Base-by-base conservation (phyloP, 2,329 filamentous ascomycete genomes). In the Elsinoe fawcettii region DNA sequence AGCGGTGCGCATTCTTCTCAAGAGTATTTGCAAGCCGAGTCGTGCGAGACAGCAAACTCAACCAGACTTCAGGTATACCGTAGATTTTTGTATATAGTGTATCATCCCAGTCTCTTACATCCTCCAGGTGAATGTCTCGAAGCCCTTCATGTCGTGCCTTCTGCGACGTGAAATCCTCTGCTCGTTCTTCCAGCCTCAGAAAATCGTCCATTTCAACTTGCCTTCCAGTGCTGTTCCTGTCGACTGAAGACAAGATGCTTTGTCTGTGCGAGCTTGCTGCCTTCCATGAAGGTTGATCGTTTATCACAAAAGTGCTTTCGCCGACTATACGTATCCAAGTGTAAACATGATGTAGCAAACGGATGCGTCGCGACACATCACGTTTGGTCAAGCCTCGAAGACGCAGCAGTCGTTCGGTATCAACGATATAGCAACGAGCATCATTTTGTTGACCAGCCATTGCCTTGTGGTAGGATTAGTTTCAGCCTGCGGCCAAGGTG, bases 41-140 rank as follows among this genome's bases (percentile, higher is more conserved):
- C 1, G 73, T 74, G 57, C 75, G 73, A 0, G 74, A 75, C 12
- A 76, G 65, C 2, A 75, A 65, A 32, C 71, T 73, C 1, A 75
- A 65, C 71, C 73, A 75, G 12, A 71, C 73, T 51, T 75, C 73
- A 0, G 72, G 67, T 11, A 75, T 71, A 2, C 73, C 72, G 51
- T 75, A 75, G 6, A 75, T 68, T 25, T 74, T 58, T 46, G 1
- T 59, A 44, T n/a, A 39, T 23, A 16, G 47, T 27, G 34, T 53
- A 54, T 67, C 65, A 9, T 65, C 63, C 34, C 66, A 69, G 6
- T 63, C 66, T 6, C 69, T 62, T 1, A 67, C 68, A 51, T 72
- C 69, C 44, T 72, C 66, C 0, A 73, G 64, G 54, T 75, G 71
- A n/a, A 74, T 74, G 41, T 74, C 72, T 34, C 69, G 63, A 14